Base-by-base conservation (phyloP, 164 flowering plant species). In the Dillenia suffruticosa region DNA sequence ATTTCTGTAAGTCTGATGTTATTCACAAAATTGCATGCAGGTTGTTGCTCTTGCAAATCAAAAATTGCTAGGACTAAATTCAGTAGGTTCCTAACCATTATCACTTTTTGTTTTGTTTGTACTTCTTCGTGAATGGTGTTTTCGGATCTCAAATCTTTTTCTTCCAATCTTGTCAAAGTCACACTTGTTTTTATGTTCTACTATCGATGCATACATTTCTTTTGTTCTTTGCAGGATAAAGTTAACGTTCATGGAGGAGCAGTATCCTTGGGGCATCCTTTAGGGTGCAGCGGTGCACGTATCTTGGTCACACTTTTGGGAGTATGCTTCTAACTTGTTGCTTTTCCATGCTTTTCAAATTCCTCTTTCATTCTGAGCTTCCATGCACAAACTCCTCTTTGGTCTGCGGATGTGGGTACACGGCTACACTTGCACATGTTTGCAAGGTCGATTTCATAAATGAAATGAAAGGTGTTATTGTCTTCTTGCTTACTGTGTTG, bases 201-300 rank as follows among this genome's bases (percentile, higher is more conserved):
- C 40, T 5, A 32, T 32, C 6, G 7, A 32, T 32, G 4, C 6
- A 7, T 32, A 32, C 40, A 32, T 32, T 32, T 32, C 40, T 62
- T 22, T 1, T 43, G 19, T 49, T 70, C 57, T 51, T 59, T 68
- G 63, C 82, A 91, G 97, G 88, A 83, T 51, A 86, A 76, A 67
- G 74, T 94, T 46, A 94, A 94, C 63, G 93, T 81, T 48, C 89
- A 91, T 70, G 99, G 99, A 54, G 99, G 99, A 70, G 99, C 92
- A 53, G 99, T 94, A 51, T 80, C 96, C 19, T 74, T 94, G 76
- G 99, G 99, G 49, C 99, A 94, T 76, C 99, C 99, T 48, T 66
- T 93, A 17, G 98, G 98, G 57, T 93, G 98, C 79, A 93, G 98
- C 68, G 98, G 98, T 55, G 98, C 97, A 59, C 90, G 98, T 22